phyloP scores from a whole-genome alignment of 768 basidiomycete species.

The Strobilomyces echinocephalus region DNA sequence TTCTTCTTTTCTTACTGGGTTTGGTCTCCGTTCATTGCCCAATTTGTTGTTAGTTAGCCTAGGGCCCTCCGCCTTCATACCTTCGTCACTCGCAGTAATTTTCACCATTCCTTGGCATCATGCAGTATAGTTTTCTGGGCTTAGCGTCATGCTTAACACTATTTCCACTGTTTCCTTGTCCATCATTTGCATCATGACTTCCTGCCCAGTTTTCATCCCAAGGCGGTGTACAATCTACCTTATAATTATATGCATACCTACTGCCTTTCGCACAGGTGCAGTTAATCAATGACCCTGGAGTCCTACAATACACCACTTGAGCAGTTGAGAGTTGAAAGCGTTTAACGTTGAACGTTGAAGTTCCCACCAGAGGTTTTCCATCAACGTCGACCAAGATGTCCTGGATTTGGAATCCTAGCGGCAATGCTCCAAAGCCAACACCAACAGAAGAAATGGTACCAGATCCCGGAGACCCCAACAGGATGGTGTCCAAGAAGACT shows the following conservation, averaged over 20 bases:
- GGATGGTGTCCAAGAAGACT: conserved; percentile 74
- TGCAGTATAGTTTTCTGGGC: conserved; percentile 24
- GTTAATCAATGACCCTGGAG: conserved; percentile 25
- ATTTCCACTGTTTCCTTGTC: conserved; percentile 17
- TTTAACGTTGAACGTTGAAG: neutral
- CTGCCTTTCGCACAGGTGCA: conserved; percentile 29
- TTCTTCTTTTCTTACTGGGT: conserved; percentile 19
- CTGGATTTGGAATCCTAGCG: conserved; percentile 51
- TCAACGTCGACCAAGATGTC: conserved; percentile 44
- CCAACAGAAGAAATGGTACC: conserved; percentile 46
- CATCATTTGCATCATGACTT: conserved; percentile 27
- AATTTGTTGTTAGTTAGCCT: conserved; percentile 18
- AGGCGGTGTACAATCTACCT: conserved; percentile 34
- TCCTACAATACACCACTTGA: conserved; percentile 20
- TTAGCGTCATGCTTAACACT: conserved; percentile 25
- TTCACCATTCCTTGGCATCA: conserved; percentile 26
- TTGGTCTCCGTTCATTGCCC: conserved; percentile 21
- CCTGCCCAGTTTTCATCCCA: conserved; percentile 19
- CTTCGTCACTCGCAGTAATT: conserved; percentile 29
- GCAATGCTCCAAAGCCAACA: conserved; percentile 36
- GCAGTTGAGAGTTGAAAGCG: neutral
- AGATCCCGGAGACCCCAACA: conserved; percentile 60
- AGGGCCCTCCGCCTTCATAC: conserved; percentile 24
- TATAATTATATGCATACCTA: conserved; percentile 33
- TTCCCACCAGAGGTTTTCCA: neutral